phyloP scores from a whole-genome alignment of 2,329 filamentous ascomycete species.

The Aschersonia sp. region DNA sequence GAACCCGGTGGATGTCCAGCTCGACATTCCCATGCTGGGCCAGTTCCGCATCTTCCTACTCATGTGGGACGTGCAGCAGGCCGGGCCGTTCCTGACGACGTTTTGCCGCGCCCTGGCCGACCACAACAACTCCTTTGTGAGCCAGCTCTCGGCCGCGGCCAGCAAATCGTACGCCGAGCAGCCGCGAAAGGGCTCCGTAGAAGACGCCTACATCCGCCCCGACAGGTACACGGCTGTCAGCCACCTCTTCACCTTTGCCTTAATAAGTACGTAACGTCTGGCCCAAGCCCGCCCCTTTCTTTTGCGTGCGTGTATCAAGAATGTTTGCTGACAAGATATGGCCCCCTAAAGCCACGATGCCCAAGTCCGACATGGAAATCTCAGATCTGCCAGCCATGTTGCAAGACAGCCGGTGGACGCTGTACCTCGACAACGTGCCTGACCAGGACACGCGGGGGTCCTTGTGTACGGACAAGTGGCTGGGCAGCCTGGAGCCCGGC shows the following conservation, averaged over 20 bases:
- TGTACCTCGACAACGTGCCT: conserved; percentile 54
- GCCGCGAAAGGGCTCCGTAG: conserved; percentile 38
- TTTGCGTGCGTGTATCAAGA: too few species aligned
- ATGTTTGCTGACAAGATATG: too few species aligned
- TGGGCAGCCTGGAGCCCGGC: conserved; percentile 38
- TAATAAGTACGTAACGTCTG: conserved; percentile 40
- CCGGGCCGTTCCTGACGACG: conserved; percentile 40
- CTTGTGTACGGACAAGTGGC: conserved; percentile 54
- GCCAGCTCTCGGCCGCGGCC: conserved; percentile 42
- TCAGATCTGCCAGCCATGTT: conserved; percentile 46
- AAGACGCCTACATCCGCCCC: conserved; percentile 52
- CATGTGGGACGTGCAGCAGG: conserved; percentile 42
- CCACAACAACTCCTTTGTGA: conserved; percentile 36
- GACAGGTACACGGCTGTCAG: conserved; percentile 55
- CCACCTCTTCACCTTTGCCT: conserved; percentile 52
- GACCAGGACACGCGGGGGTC: conserved; percentile 36
- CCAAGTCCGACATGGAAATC: conserved; percentile 49
- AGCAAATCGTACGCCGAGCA: conserved; percentile 46
- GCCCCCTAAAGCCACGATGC: conserved; percentile 34
- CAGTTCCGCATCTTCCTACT: conserved; percentile 67
- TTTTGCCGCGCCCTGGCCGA: conserved; percentile 41
- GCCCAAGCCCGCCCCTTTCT: too few species aligned
- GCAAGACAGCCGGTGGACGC: conserved; percentile 52
- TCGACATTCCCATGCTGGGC: conserved; percentile 63
- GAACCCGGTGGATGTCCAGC: conserved; percentile 63